Percentiles rank a stretch among this genome's conserved stretches.
These are phyloP conservation scores for Paulownia fortunei DNA, from an alignment of 257 asterid species.

Conservation along the genomic window DNA sequence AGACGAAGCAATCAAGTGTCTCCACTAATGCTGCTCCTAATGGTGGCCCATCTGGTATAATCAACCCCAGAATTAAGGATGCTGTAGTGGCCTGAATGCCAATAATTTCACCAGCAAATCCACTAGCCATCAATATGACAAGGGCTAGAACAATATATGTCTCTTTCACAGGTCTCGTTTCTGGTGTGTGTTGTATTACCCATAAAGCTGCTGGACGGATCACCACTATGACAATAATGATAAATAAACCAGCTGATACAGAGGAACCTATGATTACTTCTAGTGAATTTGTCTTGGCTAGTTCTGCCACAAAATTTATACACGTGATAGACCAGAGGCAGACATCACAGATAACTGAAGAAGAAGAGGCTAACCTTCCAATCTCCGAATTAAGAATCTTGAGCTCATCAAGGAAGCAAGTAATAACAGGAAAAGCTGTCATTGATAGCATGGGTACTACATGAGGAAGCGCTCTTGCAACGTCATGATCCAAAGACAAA, in stretches of 20 bases:
- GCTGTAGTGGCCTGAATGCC: conserved; percentile 62
- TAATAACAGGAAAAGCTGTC: conserved; percentile 73
- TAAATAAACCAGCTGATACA: conserved; percentile 39
- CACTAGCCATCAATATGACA: conserved; percentile 45
- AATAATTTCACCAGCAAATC: conserved; percentile 55
- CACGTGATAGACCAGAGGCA: conserved; percentile 54
- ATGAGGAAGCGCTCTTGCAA: conserved; percentile 46
- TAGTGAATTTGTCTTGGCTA: conserved; percentile 42
- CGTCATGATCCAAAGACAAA: conserved; percentile 47
- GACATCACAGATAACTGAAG: conserved; percentile 60
- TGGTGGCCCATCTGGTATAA: conserved; percentile 75
- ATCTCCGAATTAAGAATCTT: conserved; percentile 71
- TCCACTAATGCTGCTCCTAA: conserved; percentile 66
- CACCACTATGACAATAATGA: conserved; percentile 40
- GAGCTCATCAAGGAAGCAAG: conserved; percentile 70
- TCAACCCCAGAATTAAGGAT: conserved; percentile 56
- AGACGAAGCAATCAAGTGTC: conserved; percentile 66
- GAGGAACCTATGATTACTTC: conserved; percentile 40
- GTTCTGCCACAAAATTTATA: conserved; percentile 40
- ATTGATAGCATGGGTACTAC: conserved; percentile 53
- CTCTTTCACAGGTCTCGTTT: conserved; percentile 62
- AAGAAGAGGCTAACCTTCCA: conserved; percentile 72
- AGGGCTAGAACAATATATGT: conserved; percentile 43
- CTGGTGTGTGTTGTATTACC: conserved; percentile 62
- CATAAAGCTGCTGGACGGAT: conserved; percentile 68